Percentiles rank a stretch among this genome's conserved stretches.
Conservation (phyloP, 2,329 filamentous ascomycete genomes). For the Arachnopeziza araneosa region DNA sequence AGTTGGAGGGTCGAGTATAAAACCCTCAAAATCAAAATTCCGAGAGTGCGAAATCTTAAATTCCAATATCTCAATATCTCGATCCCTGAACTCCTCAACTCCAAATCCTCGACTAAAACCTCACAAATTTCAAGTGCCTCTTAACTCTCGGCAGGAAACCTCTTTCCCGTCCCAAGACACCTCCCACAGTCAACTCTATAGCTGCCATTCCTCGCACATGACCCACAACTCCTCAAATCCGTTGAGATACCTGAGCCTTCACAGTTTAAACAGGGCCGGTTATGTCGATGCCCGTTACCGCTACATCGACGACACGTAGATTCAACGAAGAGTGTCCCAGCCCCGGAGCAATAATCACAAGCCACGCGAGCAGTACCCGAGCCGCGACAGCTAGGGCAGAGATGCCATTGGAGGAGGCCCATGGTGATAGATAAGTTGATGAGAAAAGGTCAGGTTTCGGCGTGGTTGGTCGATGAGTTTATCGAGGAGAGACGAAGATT, state of each 20-base stretch:
- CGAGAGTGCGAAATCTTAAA: too few relatives aligned
- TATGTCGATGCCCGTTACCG: not conserved
- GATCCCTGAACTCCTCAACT: too few relatives aligned
- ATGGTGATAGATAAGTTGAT: not conserved
- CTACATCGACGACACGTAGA: not conserved
- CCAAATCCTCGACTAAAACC: too few relatives aligned
- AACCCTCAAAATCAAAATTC: too few relatives aligned
- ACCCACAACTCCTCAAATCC: not conserved
- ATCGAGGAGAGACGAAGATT: not conserved
- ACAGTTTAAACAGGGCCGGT: not conserved
- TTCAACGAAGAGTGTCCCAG: not conserved
- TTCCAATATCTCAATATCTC: too few relatives aligned
- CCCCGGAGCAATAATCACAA: not conserved
- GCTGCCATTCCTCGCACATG: not conserved
- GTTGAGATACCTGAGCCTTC: not conserved
- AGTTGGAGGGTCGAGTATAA: too few relatives aligned
- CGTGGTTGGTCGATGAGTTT: not conserved
- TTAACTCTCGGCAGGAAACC: not conserved
- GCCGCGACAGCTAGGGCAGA: not conserved
- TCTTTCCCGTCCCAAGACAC: not conserved
- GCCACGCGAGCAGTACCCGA: not conserved
- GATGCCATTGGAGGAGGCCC: not conserved
- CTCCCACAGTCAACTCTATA: not conserved
- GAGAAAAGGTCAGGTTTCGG: not conserved
- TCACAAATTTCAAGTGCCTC: not conserved